Conservation (phyloP, 768 basidiomycete species). For the Tulasnella sp. region DNA sequence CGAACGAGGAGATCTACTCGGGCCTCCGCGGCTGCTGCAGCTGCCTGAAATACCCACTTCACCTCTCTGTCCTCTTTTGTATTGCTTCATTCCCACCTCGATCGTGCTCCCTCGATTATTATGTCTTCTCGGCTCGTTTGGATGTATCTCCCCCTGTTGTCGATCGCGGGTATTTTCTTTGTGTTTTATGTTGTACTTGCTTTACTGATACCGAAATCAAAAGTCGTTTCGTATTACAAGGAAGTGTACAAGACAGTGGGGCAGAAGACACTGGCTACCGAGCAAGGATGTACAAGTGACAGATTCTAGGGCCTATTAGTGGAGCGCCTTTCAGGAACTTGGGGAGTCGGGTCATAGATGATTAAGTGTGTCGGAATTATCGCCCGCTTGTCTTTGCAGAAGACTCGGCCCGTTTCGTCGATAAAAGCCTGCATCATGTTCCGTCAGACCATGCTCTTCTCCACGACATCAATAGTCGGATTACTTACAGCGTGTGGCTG, state of each 20-base stretch:
- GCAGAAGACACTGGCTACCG: background rate
- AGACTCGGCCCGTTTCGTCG: constrained; percentile 16
- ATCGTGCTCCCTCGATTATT: background rate
- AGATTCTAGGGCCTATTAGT: background rate
- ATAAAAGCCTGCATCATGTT: background rate
- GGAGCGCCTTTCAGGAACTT: background rate
- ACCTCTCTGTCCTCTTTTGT: background rate
- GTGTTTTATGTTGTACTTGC: constrained; percentile 18
- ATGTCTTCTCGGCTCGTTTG: background rate
- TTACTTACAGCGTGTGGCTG: background rate
- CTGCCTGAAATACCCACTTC: background rate
- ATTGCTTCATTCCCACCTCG: background rate
- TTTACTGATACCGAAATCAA: background rate
- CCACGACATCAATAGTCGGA: no score
- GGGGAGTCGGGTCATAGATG: constrained; percentile 5
- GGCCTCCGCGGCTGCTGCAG: background rate
- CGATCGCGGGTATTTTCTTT: background rate
- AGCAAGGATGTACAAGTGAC: background rate
- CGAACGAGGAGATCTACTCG: constrained; percentile 8
- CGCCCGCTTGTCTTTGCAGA: constrained; percentile 13
- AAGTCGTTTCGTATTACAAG: background rate
- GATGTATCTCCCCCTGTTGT: background rate
- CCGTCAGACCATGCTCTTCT: background rate
- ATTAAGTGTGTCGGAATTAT: constrained; percentile 4
- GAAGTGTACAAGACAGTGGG: background rate